Evolutionary conservation across 169 alveolate species (phyloP).

Genomic region (Gregarina niphandrodes): DNA sequence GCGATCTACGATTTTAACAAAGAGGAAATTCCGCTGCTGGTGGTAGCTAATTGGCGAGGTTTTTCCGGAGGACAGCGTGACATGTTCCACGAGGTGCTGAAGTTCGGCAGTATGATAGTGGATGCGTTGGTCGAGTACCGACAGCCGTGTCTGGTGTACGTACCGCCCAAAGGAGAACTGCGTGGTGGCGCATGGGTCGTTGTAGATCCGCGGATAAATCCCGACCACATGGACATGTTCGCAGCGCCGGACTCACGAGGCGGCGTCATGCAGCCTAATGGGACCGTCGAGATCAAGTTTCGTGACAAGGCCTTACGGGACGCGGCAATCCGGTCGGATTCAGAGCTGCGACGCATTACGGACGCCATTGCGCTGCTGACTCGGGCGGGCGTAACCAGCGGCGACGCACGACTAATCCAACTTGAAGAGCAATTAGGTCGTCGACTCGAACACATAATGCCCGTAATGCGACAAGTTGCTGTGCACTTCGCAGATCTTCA

Average conservation of each 20-base stretch:
- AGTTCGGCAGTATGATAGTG: conserved; percentile 45
- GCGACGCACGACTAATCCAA: neutral
- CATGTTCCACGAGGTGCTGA: conserved; percentile 40
- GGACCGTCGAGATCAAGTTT: conserved; percentile 40
- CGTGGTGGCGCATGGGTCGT: conserved; percentile 60
- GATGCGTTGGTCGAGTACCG: conserved; percentile 41
- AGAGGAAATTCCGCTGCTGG: conserved; percentile 42
- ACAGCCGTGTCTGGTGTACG: conserved; percentile 46
- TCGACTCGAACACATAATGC: neutral
- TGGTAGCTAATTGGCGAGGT: conserved; percentile 40
- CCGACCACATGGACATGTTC: conserved; percentile 42
- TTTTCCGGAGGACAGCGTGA: conserved; percentile 55
- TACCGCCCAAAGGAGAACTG: conserved; percentile 43
- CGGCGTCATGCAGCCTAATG: conserved; percentile 45
- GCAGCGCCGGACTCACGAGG: conserved; percentile 47
- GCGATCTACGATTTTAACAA: conserved; percentile 48
- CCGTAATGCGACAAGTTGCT: conserved; percentile 32
- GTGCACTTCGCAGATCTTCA: conserved; percentile 48
- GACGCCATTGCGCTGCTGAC: neutral
- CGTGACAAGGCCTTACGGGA: conserved; percentile 28
- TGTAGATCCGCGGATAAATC: conserved; percentile 41
- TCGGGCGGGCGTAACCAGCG: neutral
- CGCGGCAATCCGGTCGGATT: conserved; percentile 26
- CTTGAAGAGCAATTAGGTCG: neutral
- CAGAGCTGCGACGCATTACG: conserved; percentile 10